phyloP scores from a whole-genome alignment of 2,329 filamentous ascomycete species.

The Arthrobotrys conoides region DNA sequence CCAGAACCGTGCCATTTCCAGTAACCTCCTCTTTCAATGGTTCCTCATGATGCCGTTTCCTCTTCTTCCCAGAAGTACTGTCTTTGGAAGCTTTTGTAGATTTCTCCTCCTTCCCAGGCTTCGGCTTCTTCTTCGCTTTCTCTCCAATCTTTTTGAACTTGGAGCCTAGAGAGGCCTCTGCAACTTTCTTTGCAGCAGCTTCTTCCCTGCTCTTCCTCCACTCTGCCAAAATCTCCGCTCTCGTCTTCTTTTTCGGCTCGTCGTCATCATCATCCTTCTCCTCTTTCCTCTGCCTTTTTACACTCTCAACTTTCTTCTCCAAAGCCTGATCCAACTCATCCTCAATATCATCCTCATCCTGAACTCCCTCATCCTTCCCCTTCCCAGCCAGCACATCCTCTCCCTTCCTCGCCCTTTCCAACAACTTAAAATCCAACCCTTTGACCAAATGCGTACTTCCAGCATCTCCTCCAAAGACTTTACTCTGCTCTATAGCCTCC shows the following conservation, averaged over 20 bases:
- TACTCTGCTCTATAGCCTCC: constrained; percentile 64
- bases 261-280: constrained; percentile 75
- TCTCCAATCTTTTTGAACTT: constrained; percentile 77
- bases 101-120: constrained; percentile 70
- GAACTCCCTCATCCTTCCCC: constrained; percentile 65
- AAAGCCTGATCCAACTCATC: constrained; percentile 76
- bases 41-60: constrained; percentile 66
- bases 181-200: constrained; percentile 71
- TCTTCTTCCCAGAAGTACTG: constrained; percentile 71
- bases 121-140: constrained; percentile 59
- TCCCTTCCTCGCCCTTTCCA: constrained; percentile 78
- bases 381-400: constrained; percentile 73
- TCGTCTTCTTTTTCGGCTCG: constrained; percentile 74
- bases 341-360: constrained; percentile 72
- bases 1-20: constrained; percentile 55
- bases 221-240: constrained; percentile 78
- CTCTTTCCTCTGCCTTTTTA: constrained; percentile 70
- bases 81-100: constrained; percentile 78
- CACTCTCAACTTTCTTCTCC: constrained; percentile 71
- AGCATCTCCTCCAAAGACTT: constrained; percentile 85
- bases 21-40: constrained; percentile 23
- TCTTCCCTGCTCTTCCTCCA: constrained; percentile 75
- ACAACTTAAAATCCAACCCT: constrained; percentile 86
- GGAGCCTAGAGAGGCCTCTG: constrained; percentile 72
- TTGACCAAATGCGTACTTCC: constrained; percentile 89